These are phyloP conservation scores for Globisporangium okanoganense DNA, from an alignment of 352 stramenopile species.

Conservation along the genomic window DNA sequence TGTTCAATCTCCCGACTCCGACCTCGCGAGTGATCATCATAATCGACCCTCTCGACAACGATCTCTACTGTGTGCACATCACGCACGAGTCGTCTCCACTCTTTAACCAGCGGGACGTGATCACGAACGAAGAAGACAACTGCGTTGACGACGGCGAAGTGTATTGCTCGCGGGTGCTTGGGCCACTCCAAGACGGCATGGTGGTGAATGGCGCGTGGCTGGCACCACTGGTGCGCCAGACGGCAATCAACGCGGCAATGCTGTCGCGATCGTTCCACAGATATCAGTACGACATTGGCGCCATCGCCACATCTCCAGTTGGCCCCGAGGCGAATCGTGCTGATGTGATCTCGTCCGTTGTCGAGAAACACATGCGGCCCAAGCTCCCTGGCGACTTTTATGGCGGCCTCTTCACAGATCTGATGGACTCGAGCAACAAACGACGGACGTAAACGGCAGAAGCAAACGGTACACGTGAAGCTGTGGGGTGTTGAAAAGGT, in stretches of 20 bases:
- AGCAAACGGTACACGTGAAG: neutral
- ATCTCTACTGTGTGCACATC: constrained; percentile 83
- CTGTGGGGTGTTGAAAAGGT: neutral
- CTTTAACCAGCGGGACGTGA: constrained; percentile 69
- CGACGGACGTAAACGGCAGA: neutral
- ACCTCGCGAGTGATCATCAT: constrained; percentile 78
- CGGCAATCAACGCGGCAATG: constrained; percentile 74
- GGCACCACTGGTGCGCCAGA: constrained; percentile 75
- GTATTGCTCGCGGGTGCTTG: constrained; percentile 76
- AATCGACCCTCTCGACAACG: constrained; percentile 80
- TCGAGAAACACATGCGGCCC: constrained; percentile 78
- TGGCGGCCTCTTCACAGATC: constrained; percentile 67
- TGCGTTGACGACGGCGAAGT: constrained; percentile 80
- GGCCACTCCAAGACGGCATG: constrained; percentile 80
- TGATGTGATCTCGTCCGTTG: constrained; percentile 64
- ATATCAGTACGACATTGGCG: constrained; percentile 73
- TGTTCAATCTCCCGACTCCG: constrained; percentile 70
- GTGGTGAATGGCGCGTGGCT: constrained; percentile 83
- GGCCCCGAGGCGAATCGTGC: constrained; percentile 69
- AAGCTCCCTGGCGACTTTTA: constrained; percentile 87
- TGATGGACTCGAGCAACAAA: constrained; percentile 19
- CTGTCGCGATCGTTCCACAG: constrained; percentile 67
- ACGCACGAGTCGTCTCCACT: constrained; percentile 75
- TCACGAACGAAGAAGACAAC: constrained; percentile 68
- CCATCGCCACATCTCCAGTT: constrained; percentile 52